Percentiles rank a stretch among this genome's conserved stretches.
Evolutionary conservation across 1,139 yeast genomes (phyloP).

Genomic region (Lodderomyces theae): DNA sequence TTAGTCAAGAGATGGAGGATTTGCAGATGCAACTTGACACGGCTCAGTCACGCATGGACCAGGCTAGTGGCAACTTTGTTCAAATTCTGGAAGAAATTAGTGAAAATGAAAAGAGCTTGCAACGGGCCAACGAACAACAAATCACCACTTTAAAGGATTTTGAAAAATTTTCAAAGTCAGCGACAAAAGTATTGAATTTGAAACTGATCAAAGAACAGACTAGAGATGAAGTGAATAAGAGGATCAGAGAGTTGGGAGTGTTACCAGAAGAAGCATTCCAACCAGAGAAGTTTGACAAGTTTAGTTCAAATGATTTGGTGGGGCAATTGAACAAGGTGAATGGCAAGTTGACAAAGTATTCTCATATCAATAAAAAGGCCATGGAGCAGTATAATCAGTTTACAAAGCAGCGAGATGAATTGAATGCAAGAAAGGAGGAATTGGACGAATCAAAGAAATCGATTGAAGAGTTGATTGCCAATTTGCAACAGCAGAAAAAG

Average conservation of each 20-base stretch:
- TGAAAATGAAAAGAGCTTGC: constrained; percentile 39
- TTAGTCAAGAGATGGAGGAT: constrained; percentile 26
- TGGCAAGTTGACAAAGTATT: constrained; percentile 57
- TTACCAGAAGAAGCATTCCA: constrained; percentile 82
- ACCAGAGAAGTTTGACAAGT: constrained; percentile 37
- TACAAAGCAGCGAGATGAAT: constrained; percentile 67
- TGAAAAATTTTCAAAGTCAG: constrained; percentile 61
- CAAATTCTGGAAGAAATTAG: constrained; percentile 32
- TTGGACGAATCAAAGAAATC: constrained; percentile 69
- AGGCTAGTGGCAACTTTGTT: constrained; percentile 21
- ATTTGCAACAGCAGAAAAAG: constrained; percentile 74
- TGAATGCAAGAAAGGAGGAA: constrained; percentile 64
- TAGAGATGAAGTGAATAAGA: constrained; percentile 69
- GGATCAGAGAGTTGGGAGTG: constrained; percentile 79
- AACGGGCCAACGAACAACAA: constrained; percentile 58
- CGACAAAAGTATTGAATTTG: constrained; percentile 65
- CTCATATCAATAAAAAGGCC: constrained; percentile 87
- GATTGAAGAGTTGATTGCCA: constrained; percentile 69
- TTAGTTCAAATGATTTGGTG: constrained; percentile 54
- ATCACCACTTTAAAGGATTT: constrained; percentile 50
- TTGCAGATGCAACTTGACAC: constrained; percentile 24
- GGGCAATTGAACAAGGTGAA: constrained; percentile 55
- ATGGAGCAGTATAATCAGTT: constrained; percentile 79
- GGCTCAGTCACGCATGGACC: constrained; percentile 19
- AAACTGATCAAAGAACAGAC: constrained; percentile 60